These are phyloP conservation scores for Phanerochaete carnosa DNA, from an alignment of 768 basidiomycete genomes.

Conservation along the genomic window DNA sequence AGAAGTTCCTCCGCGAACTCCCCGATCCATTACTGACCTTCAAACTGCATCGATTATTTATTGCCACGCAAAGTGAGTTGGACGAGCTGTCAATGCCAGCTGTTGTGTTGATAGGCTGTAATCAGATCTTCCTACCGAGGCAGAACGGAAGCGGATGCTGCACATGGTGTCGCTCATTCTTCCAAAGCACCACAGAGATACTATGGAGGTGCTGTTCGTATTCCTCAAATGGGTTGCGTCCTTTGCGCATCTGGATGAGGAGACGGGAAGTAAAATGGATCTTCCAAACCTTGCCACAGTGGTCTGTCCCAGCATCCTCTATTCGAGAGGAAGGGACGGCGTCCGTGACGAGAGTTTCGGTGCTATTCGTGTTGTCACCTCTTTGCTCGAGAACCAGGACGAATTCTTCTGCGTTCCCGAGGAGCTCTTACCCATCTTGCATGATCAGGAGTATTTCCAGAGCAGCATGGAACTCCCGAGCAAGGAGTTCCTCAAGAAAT, in stretches of 20 bases:
- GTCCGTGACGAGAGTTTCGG: slow-evolving; percentile 91
- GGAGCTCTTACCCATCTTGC: slow-evolving; percentile 82
- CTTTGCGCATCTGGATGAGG: slow-evolving; percentile 91
- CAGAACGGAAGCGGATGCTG: slow-evolving; percentile 78
- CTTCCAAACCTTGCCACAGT: slow-evolving; percentile 93
- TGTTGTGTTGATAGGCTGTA: slow-evolving; percentile 7
- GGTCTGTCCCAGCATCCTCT: slow-evolving; percentile 97
- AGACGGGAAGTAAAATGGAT: slow-evolving; percentile 99
- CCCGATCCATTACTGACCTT: slow-evolving; percentile 96
- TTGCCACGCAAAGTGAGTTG: slow-evolving; percentile 81
- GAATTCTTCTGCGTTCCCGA: slow-evolving; percentile 93
- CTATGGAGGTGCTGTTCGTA: slow-evolving; percentile 95
- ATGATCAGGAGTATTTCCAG: slow-evolving; percentile 90
- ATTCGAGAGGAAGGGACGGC: slow-evolving; percentile 80
- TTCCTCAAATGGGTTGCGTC: slow-evolving; percentile 99
- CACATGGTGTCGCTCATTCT: slow-evolving; percentile 84
- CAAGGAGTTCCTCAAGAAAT: slow-evolving; percentile 95
- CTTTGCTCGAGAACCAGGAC: slow-evolving; percentile 89
- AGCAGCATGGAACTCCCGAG: slow-evolving; percentile 86
- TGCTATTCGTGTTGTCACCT: slow-evolving; percentile 82
- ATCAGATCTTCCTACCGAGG: slow-evolving; percentile 71
- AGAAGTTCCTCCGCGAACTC: slow-evolving; percentile 94
- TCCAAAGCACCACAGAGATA: slow-evolving; percentile 93
- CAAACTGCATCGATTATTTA: slow-evolving; percentile 85
- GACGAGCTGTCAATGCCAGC: not conserved